Evolutionary conservation across 768 basidiomycete species (phyloP), one percentile per base, ranked within the genome.

Genomic region (Favolaschia claudopus): DNA sequence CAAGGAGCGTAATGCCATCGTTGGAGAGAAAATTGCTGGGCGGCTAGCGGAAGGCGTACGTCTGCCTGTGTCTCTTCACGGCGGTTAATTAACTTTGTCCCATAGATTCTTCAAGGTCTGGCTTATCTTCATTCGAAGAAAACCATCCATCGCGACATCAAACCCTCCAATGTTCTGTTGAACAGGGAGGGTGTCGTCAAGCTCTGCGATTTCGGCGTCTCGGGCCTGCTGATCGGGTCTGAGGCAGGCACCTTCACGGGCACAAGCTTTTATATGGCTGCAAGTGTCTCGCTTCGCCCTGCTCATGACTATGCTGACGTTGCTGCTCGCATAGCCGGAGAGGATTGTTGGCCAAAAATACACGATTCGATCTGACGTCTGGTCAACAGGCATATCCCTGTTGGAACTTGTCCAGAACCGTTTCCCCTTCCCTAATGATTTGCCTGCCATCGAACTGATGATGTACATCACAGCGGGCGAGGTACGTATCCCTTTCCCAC

Each of bases 211-310:
- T 99, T 99, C 70, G 97, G 97, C 29, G 97, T 99, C 19, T 98
- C 96, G 25, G 97, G 96, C 37, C 93, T 97, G 75, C 83, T 99
- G 22, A 88, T 98, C 67, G 88, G 91, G 69, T 94, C 92, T 47
- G 75, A 92, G 62, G 97, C 97, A 15, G 93, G 92, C 51, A 99
- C 97, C 1, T 99, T 98, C 70, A 99, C 96, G 1, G 97, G 97
- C 7, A 99, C 96, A 39, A 95, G 95, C 71, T 91, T 93, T 65
- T 99, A 99, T 76, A 99, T 99, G 96, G 96, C 97, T 64, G 96
- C 98, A 69, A 74, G 96, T 86, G 27, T 20, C 22, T 46, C 37
- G 28, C 42, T 53, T 34, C 17, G 33, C 7, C 32, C 37, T 59
- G 8, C 40, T 50, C 20, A 29, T 60, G 20, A 24, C 37, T 25